These are phyloP conservation scores for Rachicladosporium sp. DNA, from an alignment of 2,329 filamentous ascomycete species.

Conservation along the genomic window DNA sequence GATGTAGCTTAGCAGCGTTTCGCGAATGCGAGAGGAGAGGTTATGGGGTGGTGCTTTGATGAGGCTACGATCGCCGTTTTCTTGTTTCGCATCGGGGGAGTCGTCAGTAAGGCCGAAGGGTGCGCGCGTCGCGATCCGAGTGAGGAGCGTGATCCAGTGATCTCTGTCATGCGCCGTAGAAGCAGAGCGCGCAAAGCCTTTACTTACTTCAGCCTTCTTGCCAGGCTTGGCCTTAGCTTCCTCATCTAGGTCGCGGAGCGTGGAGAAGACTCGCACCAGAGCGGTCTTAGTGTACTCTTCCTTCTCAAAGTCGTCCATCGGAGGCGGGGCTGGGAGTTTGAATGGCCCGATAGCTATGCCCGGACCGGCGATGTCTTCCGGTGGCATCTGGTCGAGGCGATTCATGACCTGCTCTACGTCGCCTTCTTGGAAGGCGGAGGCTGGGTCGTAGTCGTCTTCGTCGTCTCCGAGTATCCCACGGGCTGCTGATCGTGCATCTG, in stretches of 20 bases:
- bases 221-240: constrained; percentile 35
- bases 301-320: constrained; percentile 58
- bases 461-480: constrained; percentile 39
- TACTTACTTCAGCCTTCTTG: constrained; percentile 39
- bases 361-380: constrained; percentile 21
- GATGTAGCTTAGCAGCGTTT: constrained; percentile 71
- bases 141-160: constrained; percentile 81
- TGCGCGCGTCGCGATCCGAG: constrained; percentile 71
- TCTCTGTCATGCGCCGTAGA: constrained; percentile 67
- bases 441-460: constrained; percentile 83
- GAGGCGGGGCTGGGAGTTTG: constrained; percentile 63
- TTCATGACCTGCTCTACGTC: constrained; percentile 67
- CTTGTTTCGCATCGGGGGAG: constrained; percentile 34
- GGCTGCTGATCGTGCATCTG: constrained; percentile 18
- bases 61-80: constrained; percentile 32
- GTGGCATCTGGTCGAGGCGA: constrained; percentile 58
- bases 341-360: constrained; percentile 58
- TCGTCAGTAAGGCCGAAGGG: constrained; percentile 54
- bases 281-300: constrained; percentile 63
- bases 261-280: constrained; percentile 63
- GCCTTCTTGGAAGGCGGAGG: constrained; percentile 63
- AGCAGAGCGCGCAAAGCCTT: constrained; percentile 61
- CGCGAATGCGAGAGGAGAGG: constrained; percentile 60
- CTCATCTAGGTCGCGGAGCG: constrained; percentile 63
- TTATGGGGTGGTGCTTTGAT: constrained; percentile 28